phyloP scores from a whole-genome alignment of 768 basidiomycete genomes.

The Royoungia palumana region DNA sequence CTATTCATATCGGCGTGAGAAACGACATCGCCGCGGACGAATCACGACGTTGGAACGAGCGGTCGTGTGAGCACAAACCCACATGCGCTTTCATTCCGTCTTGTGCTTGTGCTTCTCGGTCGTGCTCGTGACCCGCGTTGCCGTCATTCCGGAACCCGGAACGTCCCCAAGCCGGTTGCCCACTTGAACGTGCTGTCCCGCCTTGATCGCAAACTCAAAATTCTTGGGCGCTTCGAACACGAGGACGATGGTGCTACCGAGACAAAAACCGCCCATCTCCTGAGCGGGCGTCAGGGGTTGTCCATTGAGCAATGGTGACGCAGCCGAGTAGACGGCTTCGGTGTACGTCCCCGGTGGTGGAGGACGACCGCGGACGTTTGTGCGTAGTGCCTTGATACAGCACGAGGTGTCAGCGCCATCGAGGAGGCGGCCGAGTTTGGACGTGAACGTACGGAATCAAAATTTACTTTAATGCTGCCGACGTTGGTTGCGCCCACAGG shows the following conservation, averaged over 20 bases:
- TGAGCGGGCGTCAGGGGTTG: conserved; percentile 86
- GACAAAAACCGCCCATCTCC: conserved; percentile 96
- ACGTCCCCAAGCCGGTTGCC: conserved; percentile 76
- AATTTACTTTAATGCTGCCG: conserved; percentile 93
- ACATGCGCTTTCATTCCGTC: conserved; percentile 21
- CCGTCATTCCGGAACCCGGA: conserved; percentile 1
- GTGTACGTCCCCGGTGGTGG: conserved; percentile 84
- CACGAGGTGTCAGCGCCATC: not conserved
- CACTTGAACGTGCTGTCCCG: conserved; percentile 83
- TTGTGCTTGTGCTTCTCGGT: conserved; percentile 34
- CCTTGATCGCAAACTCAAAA: conserved; percentile 73
- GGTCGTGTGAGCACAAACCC: no score
- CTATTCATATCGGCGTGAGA: no score
- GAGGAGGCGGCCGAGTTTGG: not conserved
- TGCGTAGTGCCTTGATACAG: conserved; percentile 67
- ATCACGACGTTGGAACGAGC: no score
- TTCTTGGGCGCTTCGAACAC: conserved; percentile 91
- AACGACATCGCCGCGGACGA: no score
- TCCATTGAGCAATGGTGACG: conserved; percentile 78
- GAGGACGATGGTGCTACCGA: conserved; percentile 94
- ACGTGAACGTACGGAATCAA: conserved; percentile 64
- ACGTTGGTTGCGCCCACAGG: conserved; percentile 99
- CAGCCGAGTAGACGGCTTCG: conserved; percentile 88
- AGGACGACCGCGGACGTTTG: conserved; percentile 73
- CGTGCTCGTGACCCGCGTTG: conserved; percentile 1